Evolutionary conservation across 2,329 filamentous ascomycete genomes (phyloP).

Genomic region (Aspergillus viridinutans): DNA sequence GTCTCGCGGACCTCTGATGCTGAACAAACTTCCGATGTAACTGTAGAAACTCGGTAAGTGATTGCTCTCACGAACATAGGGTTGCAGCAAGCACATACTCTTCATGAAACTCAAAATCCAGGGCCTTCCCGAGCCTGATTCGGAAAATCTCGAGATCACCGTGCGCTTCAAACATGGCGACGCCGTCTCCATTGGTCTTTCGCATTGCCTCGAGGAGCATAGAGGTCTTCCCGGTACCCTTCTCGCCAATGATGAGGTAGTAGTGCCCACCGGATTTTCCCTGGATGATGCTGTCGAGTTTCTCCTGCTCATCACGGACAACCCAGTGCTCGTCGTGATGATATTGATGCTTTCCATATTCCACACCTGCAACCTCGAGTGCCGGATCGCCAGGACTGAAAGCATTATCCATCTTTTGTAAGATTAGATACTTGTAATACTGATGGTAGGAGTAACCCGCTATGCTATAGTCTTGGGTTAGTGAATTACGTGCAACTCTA

Average conservation of each 20-base stretch:
- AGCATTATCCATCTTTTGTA: slow-evolving; percentile 89
- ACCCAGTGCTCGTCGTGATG: slow-evolving; percentile 67
- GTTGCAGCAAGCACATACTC: slow-evolving; percentile 57
- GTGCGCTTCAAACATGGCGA: slow-evolving; percentile 95
- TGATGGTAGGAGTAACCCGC: slow-evolving; percentile 76
- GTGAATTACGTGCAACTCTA: slow-evolving; percentile 1
- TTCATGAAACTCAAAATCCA: slow-evolving; percentile 96
- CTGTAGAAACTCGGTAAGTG: slow-evolving; percentile 21
- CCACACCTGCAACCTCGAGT: slow-evolving; percentile 67
- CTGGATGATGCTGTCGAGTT: slow-evolving; percentile 76
- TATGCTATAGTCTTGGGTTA: slow-evolving; percentile 29
- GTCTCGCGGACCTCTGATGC: slow-evolving; percentile 85
- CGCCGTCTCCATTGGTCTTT: slow-evolving; percentile 81
- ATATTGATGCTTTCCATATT: slow-evolving; percentile 34
- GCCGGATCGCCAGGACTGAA: slow-evolving; percentile 91
- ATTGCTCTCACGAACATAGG: not conserved
- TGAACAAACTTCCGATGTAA: slow-evolving; percentile 86
- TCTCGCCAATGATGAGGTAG: slow-evolving; percentile 87
- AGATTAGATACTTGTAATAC: slow-evolving; percentile 82
- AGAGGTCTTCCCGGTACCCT: slow-evolving; percentile 92
- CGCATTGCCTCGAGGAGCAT: slow-evolving; percentile 97
- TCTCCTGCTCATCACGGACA: slow-evolving; percentile 71
- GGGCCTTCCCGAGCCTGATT: slow-evolving; percentile 82
- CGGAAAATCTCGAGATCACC: slow-evolving; percentile 93
- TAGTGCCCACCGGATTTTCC: slow-evolving; percentile 77